A percentile compares a stretch with the other conserved stretches of the same genome.
Conservation (phyloP, 1,284 basidiomycete genomes). For the Phlebopus sp. region DNA sequence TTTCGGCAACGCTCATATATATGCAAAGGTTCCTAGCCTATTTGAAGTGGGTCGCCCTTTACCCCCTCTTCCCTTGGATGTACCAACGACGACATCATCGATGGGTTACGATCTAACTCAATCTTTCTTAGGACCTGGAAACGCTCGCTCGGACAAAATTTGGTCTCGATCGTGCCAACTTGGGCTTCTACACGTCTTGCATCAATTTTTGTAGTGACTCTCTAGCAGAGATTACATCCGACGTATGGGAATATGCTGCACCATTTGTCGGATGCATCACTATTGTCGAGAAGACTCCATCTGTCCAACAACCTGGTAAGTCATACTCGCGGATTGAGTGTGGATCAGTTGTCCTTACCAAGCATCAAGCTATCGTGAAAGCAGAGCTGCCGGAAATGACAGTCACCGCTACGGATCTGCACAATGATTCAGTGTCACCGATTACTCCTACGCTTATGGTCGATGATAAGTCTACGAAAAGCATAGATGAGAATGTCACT, state of each 20-base stretch:
- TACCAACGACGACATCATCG: too few species aligned
- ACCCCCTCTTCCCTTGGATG: too few species aligned
- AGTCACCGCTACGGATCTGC: neutral
- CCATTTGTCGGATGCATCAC: constrained; percentile 2
- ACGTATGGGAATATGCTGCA: constrained; percentile 1
- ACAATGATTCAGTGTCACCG: neutral
- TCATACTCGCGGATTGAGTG: neutral
- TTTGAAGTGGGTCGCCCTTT: neutral
- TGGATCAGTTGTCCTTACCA: neutral
- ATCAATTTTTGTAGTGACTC: neutral
- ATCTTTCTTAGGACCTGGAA: neutral
- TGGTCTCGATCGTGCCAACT: neutral
- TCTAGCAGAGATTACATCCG: neutral
- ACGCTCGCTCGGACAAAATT: neutral
- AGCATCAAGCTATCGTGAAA: neutral
- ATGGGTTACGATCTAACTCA: too few species aligned
- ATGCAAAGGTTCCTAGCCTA: neutral
- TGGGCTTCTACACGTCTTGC: constrained; percentile 1
- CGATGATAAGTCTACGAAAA: neutral
- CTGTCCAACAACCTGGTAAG: neutral
- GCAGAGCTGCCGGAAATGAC: neutral
- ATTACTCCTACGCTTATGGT: neutral
- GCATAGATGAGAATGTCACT: neutral
- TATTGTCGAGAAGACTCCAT: neutral
- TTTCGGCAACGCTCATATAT: neutral